Conservation (phyloP, 495 filamentous ascomycete genomes). For the Ramalina intermedia region DNA sequence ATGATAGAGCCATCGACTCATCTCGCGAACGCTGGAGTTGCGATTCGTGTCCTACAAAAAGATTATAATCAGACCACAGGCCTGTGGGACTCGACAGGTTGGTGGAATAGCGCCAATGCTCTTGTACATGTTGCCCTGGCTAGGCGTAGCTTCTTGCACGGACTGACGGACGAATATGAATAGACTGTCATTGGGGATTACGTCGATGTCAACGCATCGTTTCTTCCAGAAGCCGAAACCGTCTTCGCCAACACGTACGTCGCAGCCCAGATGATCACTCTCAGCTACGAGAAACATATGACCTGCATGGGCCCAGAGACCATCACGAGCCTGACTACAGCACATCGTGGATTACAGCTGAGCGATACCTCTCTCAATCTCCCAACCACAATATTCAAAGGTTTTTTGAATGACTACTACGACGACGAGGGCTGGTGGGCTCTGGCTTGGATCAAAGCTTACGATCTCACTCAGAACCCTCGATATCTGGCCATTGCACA, state of each 20-base stretch:
- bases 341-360: background rate
- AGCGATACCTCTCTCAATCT: background rate
- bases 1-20: background rate
- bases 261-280: slow-evolving; percentile 20
- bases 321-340: background rate
- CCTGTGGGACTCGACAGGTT: slow-evolving; percentile 50
- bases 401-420: slow-evolving; percentile 50
- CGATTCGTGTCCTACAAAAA: slow-evolving; percentile 36
- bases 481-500: slow-evolving; percentile 41
- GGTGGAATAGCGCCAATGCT: slow-evolving; percentile 68
- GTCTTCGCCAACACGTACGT: slow-evolving; percentile 24
- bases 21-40: slow-evolving; percentile 27
- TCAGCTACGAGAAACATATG: slow-evolving; percentile 12
- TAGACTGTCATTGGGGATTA: slow-evolving; percentile 47
- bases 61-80: slow-evolving; percentile 51
- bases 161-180: no score
- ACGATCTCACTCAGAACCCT: slow-evolving; percentile 42
- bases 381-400: slow-evolving; percentile 22
- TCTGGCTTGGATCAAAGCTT: slow-evolving; percentile 48
- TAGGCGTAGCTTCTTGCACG: no score
- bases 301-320: background rate
- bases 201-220: slow-evolving; percentile 29
- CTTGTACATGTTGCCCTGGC: slow-evolving; percentile 14
- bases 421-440: slow-evolving; percentile 69
- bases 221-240: slow-evolving; percentile 1